Evolutionary conservation across 202 grass and related monocot genomes (phyloP).

Genomic region (Dendrocalamus latiflorus): DNA sequence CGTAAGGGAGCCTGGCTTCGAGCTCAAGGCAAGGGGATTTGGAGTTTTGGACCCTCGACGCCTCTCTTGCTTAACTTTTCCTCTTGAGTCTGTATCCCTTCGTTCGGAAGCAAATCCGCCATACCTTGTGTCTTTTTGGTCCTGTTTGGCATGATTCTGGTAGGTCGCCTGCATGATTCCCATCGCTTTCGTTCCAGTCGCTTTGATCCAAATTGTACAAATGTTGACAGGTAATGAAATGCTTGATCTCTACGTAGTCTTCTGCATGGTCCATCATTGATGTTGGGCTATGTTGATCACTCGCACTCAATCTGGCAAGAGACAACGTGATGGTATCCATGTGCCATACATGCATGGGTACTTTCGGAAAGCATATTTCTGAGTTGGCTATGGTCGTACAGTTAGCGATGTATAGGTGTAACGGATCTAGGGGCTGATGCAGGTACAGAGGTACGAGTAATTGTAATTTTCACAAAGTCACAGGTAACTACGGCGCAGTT

Average conservation of each 20-base stretch:
- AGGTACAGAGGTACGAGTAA: no score
- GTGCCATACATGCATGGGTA: not conserved
- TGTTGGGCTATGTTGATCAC: not conserved
- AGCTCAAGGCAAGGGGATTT: slow-evolving; percentile 19
- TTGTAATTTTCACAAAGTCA: no score
- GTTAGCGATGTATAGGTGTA: not conserved
- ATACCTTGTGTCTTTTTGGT: not conserved
- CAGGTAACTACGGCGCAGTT: no score
- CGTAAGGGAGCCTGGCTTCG: slow-evolving; percentile 11
- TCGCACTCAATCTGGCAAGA: not conserved
- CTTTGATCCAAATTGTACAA: slow-evolving; percentile 9
- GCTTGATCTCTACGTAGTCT: slow-evolving; percentile 27
- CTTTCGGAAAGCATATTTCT: not conserved
- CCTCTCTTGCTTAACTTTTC: not conserved
- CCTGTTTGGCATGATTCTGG: slow-evolving; percentile 6
- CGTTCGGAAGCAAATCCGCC: slow-evolving; percentile 15
- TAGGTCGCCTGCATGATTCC: slow-evolving; percentile 14
- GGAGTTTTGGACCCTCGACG: not conserved
- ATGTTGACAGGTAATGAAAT: slow-evolving; percentile 24
- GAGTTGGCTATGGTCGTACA: not conserved
- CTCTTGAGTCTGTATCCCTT: slow-evolving; percentile 26
- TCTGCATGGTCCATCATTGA: not conserved
- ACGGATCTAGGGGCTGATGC: no score
- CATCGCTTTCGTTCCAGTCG: not conserved
- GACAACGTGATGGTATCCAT: not conserved